phyloP scores from a whole-genome alignment of 192 early-diverging fungal species.

The Obelidium mucronatum region DNA sequence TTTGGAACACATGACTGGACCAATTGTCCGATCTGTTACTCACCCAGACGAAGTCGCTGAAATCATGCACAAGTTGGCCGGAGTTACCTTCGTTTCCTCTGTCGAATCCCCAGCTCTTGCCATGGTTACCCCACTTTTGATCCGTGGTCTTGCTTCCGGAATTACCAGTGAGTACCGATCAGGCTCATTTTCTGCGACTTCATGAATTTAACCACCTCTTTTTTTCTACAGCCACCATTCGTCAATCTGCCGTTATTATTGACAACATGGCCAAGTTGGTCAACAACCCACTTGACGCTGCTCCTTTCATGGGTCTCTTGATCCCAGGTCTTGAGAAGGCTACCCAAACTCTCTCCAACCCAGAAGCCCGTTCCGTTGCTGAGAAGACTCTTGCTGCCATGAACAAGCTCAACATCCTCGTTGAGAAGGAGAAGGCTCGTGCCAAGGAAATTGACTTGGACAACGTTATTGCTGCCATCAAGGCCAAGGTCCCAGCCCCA shows the following conservation, averaged over 20 bases:
- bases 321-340: constrained; percentile 80
- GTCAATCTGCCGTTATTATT: constrained; percentile 81
- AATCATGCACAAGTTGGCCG: constrained; percentile 77
- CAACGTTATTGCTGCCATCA: constrained; percentile 50
- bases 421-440: constrained; percentile 46
- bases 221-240: constrained; percentile 69
- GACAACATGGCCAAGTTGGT: constrained; percentile 93
- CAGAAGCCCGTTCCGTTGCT: constrained; percentile 78
- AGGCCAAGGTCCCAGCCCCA: constrained; percentile 55
- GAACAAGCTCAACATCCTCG: constrained; percentile 47
- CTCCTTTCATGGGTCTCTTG: constrained; percentile 80
- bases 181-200: not conserved
- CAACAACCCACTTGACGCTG: constrained; percentile 79
- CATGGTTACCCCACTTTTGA: constrained; percentile 80
- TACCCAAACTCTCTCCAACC: constrained; percentile 77
- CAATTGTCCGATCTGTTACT: constrained; percentile 77
- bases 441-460: constrained; percentile 51
- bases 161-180: constrained; percentile 36
- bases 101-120: constrained; percentile 78
- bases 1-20: constrained; percentile 46
- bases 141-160: constrained; percentile 61
- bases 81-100: constrained; percentile 78
- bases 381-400: constrained; percentile 67
- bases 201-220: constrained; percentile 10
- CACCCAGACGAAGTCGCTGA: constrained; percentile 81